Conservation (phyloP, 2,329 filamentous ascomycete species). For the Polychaeton citri region DNA sequence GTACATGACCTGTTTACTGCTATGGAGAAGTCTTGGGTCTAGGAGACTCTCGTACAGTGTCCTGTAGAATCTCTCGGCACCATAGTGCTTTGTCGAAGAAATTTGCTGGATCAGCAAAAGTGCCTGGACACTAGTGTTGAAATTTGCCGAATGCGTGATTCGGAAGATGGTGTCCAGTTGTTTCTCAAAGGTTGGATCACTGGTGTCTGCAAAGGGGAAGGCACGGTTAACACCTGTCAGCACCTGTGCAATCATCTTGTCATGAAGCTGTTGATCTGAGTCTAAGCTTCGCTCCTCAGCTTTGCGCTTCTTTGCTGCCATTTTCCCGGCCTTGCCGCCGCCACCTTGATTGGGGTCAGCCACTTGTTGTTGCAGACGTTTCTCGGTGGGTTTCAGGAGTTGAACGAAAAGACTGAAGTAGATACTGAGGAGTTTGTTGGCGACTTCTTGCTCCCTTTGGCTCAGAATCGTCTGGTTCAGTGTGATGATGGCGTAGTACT, state of each 20-base stretch:
- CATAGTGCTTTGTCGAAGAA: slow-evolving; percentile 63
- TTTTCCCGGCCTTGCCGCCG: slow-evolving; percentile 39
- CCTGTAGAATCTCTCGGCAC: slow-evolving; percentile 83
- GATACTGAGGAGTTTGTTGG: slow-evolving; percentile 69
- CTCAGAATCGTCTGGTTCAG: slow-evolving; percentile 93
- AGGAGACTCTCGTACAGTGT: slow-evolving; percentile 90
- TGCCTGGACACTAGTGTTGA: slow-evolving; percentile 95
- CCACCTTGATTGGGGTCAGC: slow-evolving; percentile 43
- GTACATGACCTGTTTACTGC: slow-evolving; percentile 91
- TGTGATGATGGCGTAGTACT: slow-evolving; percentile 93
- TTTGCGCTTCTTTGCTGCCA: slow-evolving; percentile 34
- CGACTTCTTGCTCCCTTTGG: slow-evolving; percentile 66
- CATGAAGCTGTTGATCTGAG: slow-evolving; percentile 51
- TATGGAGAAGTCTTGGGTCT: slow-evolving; percentile 74
- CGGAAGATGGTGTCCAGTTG: slow-evolving; percentile 90
- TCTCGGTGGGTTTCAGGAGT: slow-evolving; percentile 53
- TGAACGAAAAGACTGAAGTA: slow-evolving; percentile 85
- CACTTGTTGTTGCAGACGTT: slow-evolving; percentile 19
- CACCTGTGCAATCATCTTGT: slow-evolving; percentile 85
- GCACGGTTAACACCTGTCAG: slow-evolving; percentile 91
- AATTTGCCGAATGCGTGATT: slow-evolving; percentile 95
- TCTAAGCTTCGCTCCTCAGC: slow-evolving; percentile 25
- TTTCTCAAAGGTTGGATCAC: slow-evolving; percentile 66
- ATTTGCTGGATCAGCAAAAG: slow-evolving; percentile 91
- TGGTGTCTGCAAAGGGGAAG: slow-evolving; percentile 77